Base-by-base conservation (phyloP, 345 rosid genomes). In the Populus davidiana region DNA sequence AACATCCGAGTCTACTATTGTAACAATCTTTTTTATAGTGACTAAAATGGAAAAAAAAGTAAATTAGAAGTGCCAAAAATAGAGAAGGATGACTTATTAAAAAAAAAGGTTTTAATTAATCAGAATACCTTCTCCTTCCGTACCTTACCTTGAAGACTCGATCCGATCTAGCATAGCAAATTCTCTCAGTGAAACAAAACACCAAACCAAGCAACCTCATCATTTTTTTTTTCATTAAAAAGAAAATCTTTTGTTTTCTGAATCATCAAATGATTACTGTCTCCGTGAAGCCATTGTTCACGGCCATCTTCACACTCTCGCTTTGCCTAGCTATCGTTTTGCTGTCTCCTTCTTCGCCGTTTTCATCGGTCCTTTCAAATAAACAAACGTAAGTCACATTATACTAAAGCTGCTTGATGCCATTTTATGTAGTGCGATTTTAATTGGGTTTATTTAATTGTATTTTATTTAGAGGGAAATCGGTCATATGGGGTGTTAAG, bases 401-500 rank as follows among this genome's bases (percentile, higher is more conserved):
- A 18, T 59, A 8, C 14, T 27, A 14, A 62, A 39, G 18, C 20
- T 72, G 72, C 33, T 29, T 6, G 11, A 14, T 23, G 21, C 52
- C 23, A 2, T 0, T 50, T 50, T 21, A n/a, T 4, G 17, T 62
- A 44, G 3, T 43, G 2, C 12, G 47, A 11, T 50, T 35, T 25
- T n/a, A 8, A 25, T 41, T 25, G 62, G 52, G 27, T 68, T 25
- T 68, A 31, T 33, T 27, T 17, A 8, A n/a, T 13, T 35, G 11
- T 70, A n/a, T 23, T 50, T 75, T 6, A 54, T 68, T 72, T 63
- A 90, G 89, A 70, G 82, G 77, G 71, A 77, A 77, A 61, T 85
- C 78, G 81, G 93, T 87, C 47, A 89, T 95, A 90, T 95, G 99
- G 98, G 87, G 91, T 81, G 91, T 91, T 38, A 83, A 76, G 89